These are phyloP conservation scores for Lanzia echinophila DNA, from an alignment of 2,329 filamentous ascomycete species.

Conservation along the genomic window DNA sequence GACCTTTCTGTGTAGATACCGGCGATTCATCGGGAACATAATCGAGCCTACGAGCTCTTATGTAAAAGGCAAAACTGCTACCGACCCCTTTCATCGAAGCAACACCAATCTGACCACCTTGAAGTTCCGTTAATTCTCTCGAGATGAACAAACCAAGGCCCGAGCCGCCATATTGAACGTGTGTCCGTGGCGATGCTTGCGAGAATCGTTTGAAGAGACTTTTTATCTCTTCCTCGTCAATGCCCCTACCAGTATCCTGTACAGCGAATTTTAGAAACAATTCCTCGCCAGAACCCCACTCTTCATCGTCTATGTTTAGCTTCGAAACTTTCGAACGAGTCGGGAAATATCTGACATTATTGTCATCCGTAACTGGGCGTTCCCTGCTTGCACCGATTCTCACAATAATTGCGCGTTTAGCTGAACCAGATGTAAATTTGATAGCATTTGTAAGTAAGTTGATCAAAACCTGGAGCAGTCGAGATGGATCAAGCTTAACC, in stretches of 20 bases:
- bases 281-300: slow-evolving; percentile 65
- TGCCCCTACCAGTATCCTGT: slow-evolving; percentile 68
- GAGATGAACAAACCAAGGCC: slow-evolving; percentile 77
- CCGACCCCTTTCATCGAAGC: slow-evolving; percentile 60
- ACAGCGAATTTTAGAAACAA: slow-evolving; percentile 69
- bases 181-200: slow-evolving; percentile 70
- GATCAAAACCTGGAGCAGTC: slow-evolving; percentile 73
- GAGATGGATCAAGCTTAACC: slow-evolving; percentile 69
- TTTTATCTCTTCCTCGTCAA: slow-evolving; percentile 65
- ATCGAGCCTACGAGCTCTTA: slow-evolving; percentile 36
- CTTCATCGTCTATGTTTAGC: slow-evolving; percentile 22
- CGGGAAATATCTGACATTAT: slow-evolving; percentile 31
- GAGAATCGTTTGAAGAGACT: slow-evolving; percentile 68
- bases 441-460: slow-evolving; percentile 78
- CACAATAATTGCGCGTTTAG: slow-evolving; percentile 44
- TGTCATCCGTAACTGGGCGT: slow-evolving; percentile 43
- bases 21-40: background rate
- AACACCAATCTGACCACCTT: slow-evolving; percentile 75
- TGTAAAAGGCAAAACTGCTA: slow-evolving; percentile 70
- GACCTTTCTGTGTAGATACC: background rate
- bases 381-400: slow-evolving; percentile 27
- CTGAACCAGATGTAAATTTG: slow-evolving; percentile 69
- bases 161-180: slow-evolving; percentile 79
- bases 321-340: slow-evolving; percentile 26
- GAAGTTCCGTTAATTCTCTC: slow-evolving; percentile 68